Evolutionary conservation across 2,329 filamentous ascomycete species (phyloP).

Genomic region (Aschersonia sp.): DNA sequence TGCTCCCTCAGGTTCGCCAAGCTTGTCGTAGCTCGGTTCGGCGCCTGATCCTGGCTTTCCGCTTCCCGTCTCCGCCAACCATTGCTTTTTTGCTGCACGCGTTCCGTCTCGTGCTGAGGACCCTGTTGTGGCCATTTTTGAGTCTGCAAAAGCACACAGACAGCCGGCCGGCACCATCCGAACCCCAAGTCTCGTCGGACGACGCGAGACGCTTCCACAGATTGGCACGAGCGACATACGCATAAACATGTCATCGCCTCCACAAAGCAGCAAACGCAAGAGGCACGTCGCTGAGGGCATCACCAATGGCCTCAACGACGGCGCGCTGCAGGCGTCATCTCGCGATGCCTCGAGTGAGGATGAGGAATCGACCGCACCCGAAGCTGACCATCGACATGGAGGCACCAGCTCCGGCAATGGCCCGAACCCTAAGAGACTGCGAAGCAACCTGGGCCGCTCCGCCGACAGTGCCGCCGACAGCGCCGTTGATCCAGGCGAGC

Average conservation of each 20-base stretch:
- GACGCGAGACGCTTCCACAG: not conserved
- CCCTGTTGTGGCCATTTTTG: not conserved
- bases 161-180: too few species aligned
- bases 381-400: constrained; percentile 44
- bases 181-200: too few species aligned
- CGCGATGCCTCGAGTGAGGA: constrained; percentile 76
- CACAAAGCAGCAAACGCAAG: constrained; percentile 63
- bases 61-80: not conserved
- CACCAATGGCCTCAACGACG: constrained; percentile 30
- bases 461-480: constrained; percentile 27
- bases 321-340: constrained; percentile 54
- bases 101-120: not conserved
- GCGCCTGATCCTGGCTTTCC: not conserved
- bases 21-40: too few species aligned
- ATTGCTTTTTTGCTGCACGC: not conserved
- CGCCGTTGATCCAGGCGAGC: constrained; percentile 50
- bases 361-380: constrained; percentile 56
- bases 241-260: constrained; percentile 42
- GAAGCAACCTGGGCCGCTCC: constrained; percentile 45
- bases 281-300: constrained; percentile 41
- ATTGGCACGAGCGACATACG: not conserved
- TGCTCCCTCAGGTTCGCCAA: too few species aligned
- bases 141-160: too few species aligned
- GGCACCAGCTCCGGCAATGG: constrained; percentile 36
- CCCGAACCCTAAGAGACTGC: constrained; percentile 63